Evolutionary conservation across 2,329 filamentous ascomycete species (phyloP).

Genomic region (Stagonosporopsis cucurbitacearum): DNA sequence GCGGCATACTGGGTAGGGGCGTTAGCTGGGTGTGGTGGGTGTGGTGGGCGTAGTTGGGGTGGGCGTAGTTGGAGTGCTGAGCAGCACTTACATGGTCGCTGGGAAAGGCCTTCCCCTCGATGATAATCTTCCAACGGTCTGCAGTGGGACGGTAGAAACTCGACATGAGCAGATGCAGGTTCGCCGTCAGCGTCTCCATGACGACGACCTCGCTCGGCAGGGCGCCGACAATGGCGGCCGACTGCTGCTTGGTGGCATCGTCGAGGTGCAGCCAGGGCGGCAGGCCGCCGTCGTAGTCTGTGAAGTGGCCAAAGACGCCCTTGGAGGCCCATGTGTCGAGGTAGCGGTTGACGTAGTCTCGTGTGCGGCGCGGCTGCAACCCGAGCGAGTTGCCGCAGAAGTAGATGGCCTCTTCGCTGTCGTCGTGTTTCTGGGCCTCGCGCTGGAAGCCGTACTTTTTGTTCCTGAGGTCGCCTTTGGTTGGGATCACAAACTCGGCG

Average conservation of each 20-base stretch:
- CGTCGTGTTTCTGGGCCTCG: constrained; percentile 1
- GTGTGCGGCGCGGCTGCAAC: constrained; percentile 75
- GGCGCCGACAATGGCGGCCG: constrained; percentile 77
- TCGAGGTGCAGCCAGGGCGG: constrained; percentile 80
- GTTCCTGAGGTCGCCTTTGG: constrained; percentile 72
- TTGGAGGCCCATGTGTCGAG: constrained; percentile 84
- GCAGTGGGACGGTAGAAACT: constrained; percentile 78
- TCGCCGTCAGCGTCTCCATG: constrained; percentile 86
- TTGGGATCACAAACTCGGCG: constrained; percentile 78
- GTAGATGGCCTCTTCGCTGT: constrained; percentile 67
- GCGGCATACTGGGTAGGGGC: constrained; percentile 73
- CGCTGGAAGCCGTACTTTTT: constrained; percentile 53
- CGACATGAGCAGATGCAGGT: constrained; percentile 81
- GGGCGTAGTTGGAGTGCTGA: no score
- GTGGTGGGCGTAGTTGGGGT: no score
- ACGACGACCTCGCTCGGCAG: constrained; percentile 76
- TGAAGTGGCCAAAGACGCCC: constrained; percentile 85
- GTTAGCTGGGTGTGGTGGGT: constrained; percentile 1
- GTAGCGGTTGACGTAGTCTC: constrained; percentile 71
- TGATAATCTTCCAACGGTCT: constrained; percentile 76
- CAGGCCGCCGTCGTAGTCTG: constrained; percentile 69
- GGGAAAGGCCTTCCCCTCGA: constrained; percentile 91
- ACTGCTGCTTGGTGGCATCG: constrained; percentile 72
- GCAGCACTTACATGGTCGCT: constrained; percentile 71
- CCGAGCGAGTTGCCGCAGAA: constrained; percentile 91